Conservation (phyloP, 192 early-diverging fungal genomes). For the Umbelopsis sp. region DNA sequence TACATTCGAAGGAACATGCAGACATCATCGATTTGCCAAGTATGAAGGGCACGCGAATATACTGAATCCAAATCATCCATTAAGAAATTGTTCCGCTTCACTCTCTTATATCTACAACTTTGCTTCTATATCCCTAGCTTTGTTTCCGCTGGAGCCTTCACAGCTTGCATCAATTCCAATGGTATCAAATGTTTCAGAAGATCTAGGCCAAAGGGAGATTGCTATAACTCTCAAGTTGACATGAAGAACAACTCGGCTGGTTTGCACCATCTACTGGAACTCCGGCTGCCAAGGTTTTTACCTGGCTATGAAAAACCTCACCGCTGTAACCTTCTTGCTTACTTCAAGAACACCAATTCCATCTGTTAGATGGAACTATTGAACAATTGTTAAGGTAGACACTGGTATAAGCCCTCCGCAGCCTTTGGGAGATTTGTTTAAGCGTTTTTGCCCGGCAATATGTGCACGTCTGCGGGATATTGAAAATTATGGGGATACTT, state of each 20-base stretch:
- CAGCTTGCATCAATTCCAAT: neutral
- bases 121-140: neutral
- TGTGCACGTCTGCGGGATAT: no score
- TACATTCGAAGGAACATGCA: no score
- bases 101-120: no score
- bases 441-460: no score
- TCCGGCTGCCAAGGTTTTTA: neutral
- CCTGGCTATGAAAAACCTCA: neutral
- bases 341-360: neutral
- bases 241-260: neutral
- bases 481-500: no score
- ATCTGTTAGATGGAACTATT: neutral
- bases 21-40: no score
- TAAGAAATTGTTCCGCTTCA: no score
- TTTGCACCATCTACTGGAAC: neutral
- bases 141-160: neutral
- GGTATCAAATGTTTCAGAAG: neutral
- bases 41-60: no score
- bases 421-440: no score
- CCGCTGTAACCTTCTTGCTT: neutral
- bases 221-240: neutral
- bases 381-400: no score
- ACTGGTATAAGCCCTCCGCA: no score
- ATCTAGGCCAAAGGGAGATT: neutral
- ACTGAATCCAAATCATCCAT: no score